phyloP scores from a whole-genome alignment of 257 asterid species.

The Solanum phureja region DNA sequence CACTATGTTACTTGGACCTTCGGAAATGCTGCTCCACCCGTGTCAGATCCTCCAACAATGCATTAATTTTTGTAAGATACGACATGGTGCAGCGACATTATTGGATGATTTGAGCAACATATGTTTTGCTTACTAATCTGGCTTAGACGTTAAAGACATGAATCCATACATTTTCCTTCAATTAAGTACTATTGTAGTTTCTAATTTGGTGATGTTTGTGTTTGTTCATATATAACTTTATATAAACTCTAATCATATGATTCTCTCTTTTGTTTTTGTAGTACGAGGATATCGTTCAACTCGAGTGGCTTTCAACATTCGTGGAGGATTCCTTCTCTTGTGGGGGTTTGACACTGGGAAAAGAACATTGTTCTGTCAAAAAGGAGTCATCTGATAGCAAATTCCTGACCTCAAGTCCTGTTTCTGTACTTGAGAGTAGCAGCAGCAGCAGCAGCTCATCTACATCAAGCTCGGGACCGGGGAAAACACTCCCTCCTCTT shows the following conservation, averaged over 20 bases:
- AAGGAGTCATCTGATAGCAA: conserved; percentile 23
- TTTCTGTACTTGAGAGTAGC: conserved; percentile 73
- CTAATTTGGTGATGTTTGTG: neutral
- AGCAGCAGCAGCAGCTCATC: conserved; percentile 29
- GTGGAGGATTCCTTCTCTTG: conserved; percentile 75
- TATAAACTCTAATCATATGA: neutral
- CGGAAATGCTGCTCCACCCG: neutral
- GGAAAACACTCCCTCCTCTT: conserved; percentile 28
- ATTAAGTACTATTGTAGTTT: neutral
- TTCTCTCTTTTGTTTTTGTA: conserved; percentile 10
- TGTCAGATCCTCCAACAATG: neutral
- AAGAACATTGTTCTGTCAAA: conserved; percentile 23
- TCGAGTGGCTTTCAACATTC: conserved; percentile 66
- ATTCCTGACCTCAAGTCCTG: conserved; percentile 55
- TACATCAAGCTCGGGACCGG: conserved; percentile 28
- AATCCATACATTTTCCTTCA: neutral
- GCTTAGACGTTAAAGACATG: neutral
- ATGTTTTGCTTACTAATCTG: neutral
- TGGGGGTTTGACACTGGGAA: conserved; percentile 46
- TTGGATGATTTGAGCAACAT: neutral
- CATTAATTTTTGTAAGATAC: neutral
- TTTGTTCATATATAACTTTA: neutral
- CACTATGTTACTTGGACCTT: neutral
- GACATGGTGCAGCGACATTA: neutral
- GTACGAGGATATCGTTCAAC: conserved; percentile 64